Evolutionary conservation across 139 green algal species (phyloP), one percentile per base, ranked within the genome.

Genomic region (Astrephomene gubernaculifera): DNA sequence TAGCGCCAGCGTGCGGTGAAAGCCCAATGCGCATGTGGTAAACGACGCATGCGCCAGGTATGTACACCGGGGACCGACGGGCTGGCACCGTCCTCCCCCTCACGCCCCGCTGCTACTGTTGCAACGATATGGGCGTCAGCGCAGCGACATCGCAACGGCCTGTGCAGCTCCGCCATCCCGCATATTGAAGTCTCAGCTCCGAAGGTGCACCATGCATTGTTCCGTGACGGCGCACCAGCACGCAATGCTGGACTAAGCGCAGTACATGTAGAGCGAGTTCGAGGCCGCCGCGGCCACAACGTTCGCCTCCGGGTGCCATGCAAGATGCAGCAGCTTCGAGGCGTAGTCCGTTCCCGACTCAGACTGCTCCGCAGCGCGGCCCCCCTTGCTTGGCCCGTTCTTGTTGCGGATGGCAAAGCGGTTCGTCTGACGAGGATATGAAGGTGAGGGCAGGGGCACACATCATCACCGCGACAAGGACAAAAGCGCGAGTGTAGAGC

Each of bases 241-340:
- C n/a, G n/a, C n/a, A n/a, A n/a, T n/a, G n/a, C n/a, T n/a, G n/a
- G n/a, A n/a, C 54, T 54, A 85, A 22, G 89, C 92, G 54, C 91
- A 94, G 71, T 95, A 99, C 76, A 99, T 94, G 87, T 99, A 99
- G 35, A 99, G 91, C 27, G 91, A 96, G 90, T 99, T 99, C 35
- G 93, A 93, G 8, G 96, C 96, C 2, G 95, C 97, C 25, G 93
- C 95, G 14, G 97, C 97, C 61, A 99, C 95, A 1, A 99, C 90
- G 79, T 97, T 95, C 44, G 92, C 92, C 74, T 96, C 88, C 39
- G 97, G 97, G 86, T 99, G 97, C 97, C 97, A 99, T 2, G 96
- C 95, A 35, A 99, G 86, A 87, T 99, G 97, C 79, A 98, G 93
- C 85, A 99, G 93, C 92, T 99, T 99, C 35, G 86, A 86, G 6